A percentile compares a stretch with the other conserved stretches of the same genome.
Conservation (phyloP, 1,284 basidiomycete genomes). For the Hymenochaete sp. region DNA sequence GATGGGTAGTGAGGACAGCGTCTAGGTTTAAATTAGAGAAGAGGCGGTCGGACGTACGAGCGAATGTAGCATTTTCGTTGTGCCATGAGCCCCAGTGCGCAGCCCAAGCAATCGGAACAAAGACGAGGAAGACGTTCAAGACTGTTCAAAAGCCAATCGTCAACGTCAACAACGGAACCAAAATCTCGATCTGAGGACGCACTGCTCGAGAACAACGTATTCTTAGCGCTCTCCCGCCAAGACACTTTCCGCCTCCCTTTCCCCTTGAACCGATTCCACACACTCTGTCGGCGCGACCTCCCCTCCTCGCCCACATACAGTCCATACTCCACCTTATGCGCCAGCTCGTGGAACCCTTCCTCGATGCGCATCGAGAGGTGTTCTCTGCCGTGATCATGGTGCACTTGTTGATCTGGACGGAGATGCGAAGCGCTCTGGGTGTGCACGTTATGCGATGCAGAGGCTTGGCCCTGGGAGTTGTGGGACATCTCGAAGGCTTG, state of each 20-base stretch:
- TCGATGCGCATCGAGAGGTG: too few relatives aligned
- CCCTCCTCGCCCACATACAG: constrained; percentile 2
- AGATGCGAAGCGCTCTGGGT: too few relatives aligned
- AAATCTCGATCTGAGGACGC: constrained; percentile 21
- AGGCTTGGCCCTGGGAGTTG: too few relatives aligned
- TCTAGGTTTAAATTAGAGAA: neutral
- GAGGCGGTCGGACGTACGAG: constrained; percentile 27
- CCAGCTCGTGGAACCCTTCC: constrained; percentile 9
- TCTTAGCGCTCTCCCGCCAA: constrained; percentile 36
- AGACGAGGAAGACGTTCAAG: constrained; percentile 52
- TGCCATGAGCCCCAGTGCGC: constrained; percentile 36
- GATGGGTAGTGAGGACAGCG: constrained; percentile 39
- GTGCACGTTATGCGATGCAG: too few relatives aligned
- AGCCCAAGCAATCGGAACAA: constrained; percentile 58
- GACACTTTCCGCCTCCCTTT: constrained; percentile 41
- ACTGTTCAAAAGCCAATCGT: constrained; percentile 27
- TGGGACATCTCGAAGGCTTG: too few relatives aligned
- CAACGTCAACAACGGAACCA: neutral
- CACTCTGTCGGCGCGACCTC: constrained; percentile 18
- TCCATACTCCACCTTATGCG: constrained; percentile 5
- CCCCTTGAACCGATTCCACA: constrained; percentile 44
- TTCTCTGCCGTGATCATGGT: too few relatives aligned
- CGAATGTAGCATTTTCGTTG: constrained; percentile 26
- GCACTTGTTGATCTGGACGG: too few relatives aligned
- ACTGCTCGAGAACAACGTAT: constrained; percentile 47